Conservation (phyloP, 139 green algal genomes). For the Chlorella vulgaris region DNA sequence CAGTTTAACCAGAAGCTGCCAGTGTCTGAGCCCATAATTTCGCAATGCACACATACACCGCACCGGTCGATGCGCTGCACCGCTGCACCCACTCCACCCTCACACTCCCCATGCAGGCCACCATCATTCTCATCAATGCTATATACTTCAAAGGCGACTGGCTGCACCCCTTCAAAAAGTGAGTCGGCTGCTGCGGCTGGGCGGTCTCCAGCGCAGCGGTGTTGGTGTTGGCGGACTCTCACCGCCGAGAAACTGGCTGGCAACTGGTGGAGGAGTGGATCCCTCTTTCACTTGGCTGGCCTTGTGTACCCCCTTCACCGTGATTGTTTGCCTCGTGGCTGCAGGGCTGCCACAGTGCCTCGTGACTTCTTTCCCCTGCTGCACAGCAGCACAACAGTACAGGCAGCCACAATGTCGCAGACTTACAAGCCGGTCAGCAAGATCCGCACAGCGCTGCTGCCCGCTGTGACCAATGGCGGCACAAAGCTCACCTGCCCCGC, state of each 20-base stretch:
- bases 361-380: no score
- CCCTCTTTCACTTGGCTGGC: no score
- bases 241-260: no score
- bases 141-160: constrained; percentile 52
- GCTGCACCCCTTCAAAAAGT: constrained; percentile 41
- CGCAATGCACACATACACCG: background rate
- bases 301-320: no score
- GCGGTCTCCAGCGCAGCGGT: background rate
- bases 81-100: no score
- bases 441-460: background rate
- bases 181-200: background rate
- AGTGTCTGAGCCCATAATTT: no score
- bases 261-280: no score
- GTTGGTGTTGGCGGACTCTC: background rate
- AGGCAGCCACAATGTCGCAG: background rate
- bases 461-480: background rate
- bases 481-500: constrained; percentile 1
- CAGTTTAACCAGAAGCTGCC: no score
- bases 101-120: constrained; percentile 4
- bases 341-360: background rate
- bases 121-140: constrained; percentile 41
- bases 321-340: no score
- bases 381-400: no score
- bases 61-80: no score
- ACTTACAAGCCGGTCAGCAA: background rate